phyloP scores from a whole-genome alignment of 768 basidiomycete genomes.

The Paxillus involutus region DNA sequence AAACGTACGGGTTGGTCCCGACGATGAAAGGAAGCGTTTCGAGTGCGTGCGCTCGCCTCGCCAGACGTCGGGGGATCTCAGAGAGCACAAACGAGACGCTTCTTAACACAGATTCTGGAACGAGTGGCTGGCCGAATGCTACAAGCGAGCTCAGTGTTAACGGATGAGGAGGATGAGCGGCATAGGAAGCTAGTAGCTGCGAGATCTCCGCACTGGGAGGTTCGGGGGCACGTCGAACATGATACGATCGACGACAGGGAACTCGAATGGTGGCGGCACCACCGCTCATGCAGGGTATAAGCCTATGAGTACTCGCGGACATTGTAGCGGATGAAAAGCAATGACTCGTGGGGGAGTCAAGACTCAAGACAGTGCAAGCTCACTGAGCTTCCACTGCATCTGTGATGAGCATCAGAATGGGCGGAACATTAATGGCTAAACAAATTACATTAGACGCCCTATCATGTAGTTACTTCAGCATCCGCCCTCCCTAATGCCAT shows the following conservation, averaged over 20 bases:
- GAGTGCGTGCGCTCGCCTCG: constrained; percentile 69
- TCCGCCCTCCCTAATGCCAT: too few relatives aligned
- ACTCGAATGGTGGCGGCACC: background rate
- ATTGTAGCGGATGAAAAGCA: constrained; percentile 1
- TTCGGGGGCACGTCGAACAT: constrained; percentile 44
- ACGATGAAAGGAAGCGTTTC: constrained; percentile 85
- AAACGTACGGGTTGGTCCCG: constrained; percentile 86
- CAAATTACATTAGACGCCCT: background rate
- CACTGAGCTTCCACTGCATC: too few relatives aligned
- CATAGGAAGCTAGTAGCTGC: constrained; percentile 61
- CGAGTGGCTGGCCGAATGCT: constrained; percentile 74
- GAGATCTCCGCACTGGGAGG: constrained; percentile 53
- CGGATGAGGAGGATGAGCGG: constrained; percentile 61
- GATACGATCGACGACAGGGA: constrained; percentile 15
- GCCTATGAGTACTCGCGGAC: constrained; percentile 3
- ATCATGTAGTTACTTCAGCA: too few relatives aligned
- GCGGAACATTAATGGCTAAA: too few relatives aligned
- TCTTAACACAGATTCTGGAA: constrained; percentile 63
- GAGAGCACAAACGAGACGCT: constrained; percentile 75
- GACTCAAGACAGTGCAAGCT: too few relatives aligned
- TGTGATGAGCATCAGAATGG: too few relatives aligned
- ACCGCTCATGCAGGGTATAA: background rate
- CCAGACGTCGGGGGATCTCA: constrained; percentile 77
- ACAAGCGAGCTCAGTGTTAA: constrained; percentile 73
- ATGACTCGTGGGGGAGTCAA: background rate